A percentile compares a stretch with the other conserved stretches of the same genome.
phyloP scores from a whole-genome alignment of 495 filamentous ascomycete species.

The Immersiella caudata region DNA sequence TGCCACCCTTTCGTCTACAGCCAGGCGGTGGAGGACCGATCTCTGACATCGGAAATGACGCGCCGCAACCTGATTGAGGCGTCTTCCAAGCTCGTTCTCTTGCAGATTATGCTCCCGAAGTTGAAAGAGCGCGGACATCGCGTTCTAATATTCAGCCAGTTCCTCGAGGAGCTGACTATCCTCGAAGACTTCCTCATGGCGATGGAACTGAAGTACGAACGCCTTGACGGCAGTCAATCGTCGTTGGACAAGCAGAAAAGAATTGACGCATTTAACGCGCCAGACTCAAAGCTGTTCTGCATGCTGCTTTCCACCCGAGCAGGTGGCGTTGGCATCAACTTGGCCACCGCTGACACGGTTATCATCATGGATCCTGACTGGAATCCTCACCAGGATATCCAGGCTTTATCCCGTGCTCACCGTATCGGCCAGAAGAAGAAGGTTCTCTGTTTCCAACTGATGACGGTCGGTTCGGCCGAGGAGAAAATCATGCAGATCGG shows the following conservation, averaged over 20 bases:
- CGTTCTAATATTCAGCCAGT: slow-evolving; percentile 95
- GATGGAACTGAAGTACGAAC: slow-evolving; percentile 68
- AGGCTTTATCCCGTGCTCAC: slow-evolving; percentile 91
- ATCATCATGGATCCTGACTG: slow-evolving; percentile 98
- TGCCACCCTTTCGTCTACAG: slow-evolving; percentile 97
- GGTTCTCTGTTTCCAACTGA: slow-evolving; percentile 90
- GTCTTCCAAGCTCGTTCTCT: slow-evolving; percentile 82
- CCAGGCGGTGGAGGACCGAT: slow-evolving; percentile 80
- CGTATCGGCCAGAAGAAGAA: slow-evolving; percentile 95
- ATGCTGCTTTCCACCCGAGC: slow-evolving; percentile 93
- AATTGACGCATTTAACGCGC: slow-evolving; percentile 91
- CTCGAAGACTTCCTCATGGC: slow-evolving; percentile 87
- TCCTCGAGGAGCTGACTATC: slow-evolving; percentile 83
- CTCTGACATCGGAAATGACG: slow-evolving; percentile 50
- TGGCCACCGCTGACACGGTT: slow-evolving; percentile 95
- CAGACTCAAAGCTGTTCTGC: slow-evolving; percentile 77
- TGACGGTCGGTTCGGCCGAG: slow-evolving; percentile 84
- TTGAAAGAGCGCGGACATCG: slow-evolving; percentile 86
- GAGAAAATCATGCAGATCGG: slow-evolving; percentile 97
- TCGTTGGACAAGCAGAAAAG: slow-evolving; percentile 86
- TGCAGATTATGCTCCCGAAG: slow-evolving; percentile 90
- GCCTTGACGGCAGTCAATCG: slow-evolving; percentile 81
- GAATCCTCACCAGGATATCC: slow-evolving; percentile 97
- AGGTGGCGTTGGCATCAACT: slow-evolving; percentile 95
- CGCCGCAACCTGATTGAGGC: slow-evolving; percentile 87